These are phyloP conservation scores for Corymbia calophylla DNA, from an alignment of 441 rosid species.

Conservation along the genomic window DNA sequence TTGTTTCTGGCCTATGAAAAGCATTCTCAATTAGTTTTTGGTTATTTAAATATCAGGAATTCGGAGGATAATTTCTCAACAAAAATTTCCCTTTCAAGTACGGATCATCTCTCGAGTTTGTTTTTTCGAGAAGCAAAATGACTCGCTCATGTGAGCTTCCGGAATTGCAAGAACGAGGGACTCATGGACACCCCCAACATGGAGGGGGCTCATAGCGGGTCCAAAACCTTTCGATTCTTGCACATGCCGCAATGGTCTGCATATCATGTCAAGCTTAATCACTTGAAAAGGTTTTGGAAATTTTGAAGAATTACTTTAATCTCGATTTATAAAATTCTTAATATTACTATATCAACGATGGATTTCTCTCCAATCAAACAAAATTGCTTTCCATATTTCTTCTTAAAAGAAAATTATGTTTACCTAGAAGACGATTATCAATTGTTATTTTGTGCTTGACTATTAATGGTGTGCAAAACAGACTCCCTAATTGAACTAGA, in stretches of 20 bases:
- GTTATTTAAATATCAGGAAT: accelerated
- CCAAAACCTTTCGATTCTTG: not conserved
- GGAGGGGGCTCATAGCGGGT: not conserved
- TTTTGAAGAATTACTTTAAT: not conserved
- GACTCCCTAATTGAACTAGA: too few species aligned
- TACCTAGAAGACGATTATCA: not conserved
- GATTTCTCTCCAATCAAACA: not conserved
- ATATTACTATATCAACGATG: not conserved
- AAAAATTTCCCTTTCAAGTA: too few species aligned
- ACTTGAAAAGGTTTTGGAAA: not conserved
- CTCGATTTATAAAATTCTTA: not conserved
- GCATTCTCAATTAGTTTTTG: accelerated
- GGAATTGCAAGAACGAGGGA: not conserved
- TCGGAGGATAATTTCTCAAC: not conserved
- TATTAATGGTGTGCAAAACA: too few species aligned
- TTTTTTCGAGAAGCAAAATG: not conserved
- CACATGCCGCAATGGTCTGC: not conserved
- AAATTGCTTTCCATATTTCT: not conserved
- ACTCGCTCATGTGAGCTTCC: not conserved
- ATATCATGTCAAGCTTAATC: not conserved
- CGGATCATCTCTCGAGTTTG: not conserved
- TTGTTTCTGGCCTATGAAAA: not conserved
- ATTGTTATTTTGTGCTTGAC: not conserved
- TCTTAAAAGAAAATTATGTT: not conserved
- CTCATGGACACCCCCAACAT: not conserved